phyloP scores from a whole-genome alignment of 1,139 yeast species.

The Suhomyces chickasaworum region DNA sequence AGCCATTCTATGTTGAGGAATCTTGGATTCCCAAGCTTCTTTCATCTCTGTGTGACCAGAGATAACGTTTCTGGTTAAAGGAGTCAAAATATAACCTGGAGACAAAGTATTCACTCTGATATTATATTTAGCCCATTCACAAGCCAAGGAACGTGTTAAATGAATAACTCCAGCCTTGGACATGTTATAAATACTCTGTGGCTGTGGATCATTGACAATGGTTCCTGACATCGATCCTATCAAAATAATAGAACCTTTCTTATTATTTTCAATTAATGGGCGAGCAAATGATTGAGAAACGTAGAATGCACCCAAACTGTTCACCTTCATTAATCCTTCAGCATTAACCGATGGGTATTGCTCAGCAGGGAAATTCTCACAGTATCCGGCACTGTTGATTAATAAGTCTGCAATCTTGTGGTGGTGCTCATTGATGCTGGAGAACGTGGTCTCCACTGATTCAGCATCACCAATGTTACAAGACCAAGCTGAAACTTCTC shows the following conservation, averaged over 20 bases:
- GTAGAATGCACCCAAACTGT: slow-evolving; percentile 74
- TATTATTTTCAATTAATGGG: slow-evolving; percentile 61
- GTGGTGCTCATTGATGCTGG: slow-evolving; percentile 56
- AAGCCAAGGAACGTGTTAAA: slow-evolving; percentile 50
- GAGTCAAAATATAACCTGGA: slow-evolving; percentile 53
- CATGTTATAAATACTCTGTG: slow-evolving; percentile 54
- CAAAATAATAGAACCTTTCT: slow-evolving; percentile 49
- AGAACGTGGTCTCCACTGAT: slow-evolving; percentile 57
- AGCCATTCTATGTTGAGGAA: slow-evolving; percentile 55
- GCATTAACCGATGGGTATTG: slow-evolving; percentile 75
- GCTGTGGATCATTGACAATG: slow-evolving; percentile 54
- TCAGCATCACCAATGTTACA: slow-evolving; percentile 74
- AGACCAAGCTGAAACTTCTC: slow-evolving; percentile 66
- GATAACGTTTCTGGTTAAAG: slow-evolving; percentile 50
- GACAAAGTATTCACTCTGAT: slow-evolving; percentile 51
- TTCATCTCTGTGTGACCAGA: slow-evolving; percentile 49
- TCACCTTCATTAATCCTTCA: slow-evolving; percentile 68
- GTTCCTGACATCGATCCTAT: slow-evolving; percentile 54
- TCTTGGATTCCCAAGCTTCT: slow-evolving; percentile 50
- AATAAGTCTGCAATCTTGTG: slow-evolving; percentile 63
- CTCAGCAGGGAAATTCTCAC: slow-evolving; percentile 76
- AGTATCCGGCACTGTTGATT: slow-evolving; percentile 82
- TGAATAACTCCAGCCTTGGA: slow-evolving; percentile 54
- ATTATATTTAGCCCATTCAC: slow-evolving; percentile 55
- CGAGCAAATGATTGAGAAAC: slow-evolving; percentile 64